Percentiles rank a stretch among this genome's conserved stretches.
These are phyloP conservation scores for Heritiera littoralis DNA, from an alignment of 345 rosid genomes.

Conservation along the genomic window DNA sequence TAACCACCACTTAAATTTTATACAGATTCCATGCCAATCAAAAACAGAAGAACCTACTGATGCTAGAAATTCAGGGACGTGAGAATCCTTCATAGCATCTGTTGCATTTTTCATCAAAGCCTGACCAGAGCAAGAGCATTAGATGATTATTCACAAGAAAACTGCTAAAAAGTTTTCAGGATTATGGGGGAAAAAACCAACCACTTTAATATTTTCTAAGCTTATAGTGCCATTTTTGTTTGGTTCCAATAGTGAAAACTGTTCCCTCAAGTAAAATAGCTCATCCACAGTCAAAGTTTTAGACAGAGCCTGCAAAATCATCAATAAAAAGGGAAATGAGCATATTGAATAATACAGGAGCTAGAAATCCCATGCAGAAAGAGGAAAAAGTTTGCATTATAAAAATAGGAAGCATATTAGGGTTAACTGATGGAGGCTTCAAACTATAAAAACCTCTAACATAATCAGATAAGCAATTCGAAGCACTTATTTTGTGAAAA, in stretches of 20 bases:
- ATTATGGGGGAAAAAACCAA: slow-evolving; percentile 31
- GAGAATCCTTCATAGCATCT: slow-evolving; percentile 93
- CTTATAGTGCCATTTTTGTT: slow-evolving; percentile 74
- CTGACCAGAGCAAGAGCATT: slow-evolving; percentile 40
- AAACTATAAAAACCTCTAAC: background rate
- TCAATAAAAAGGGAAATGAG: slow-evolving; percentile 1
- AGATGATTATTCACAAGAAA: slow-evolving; percentile 20
- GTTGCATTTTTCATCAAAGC: slow-evolving; percentile 84
- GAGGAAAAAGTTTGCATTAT: background rate
- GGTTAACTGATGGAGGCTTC: background rate
- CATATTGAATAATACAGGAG: background rate
- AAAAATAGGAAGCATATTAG: background rate
- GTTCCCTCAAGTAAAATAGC: slow-evolving; percentile 79
- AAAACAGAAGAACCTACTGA: slow-evolving; percentile 47
- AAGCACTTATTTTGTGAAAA: too few relatives aligned
- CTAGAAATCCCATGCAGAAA: background rate
- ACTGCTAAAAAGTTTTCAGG: slow-evolving; percentile 9
- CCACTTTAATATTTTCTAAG: slow-evolving; percentile 72
- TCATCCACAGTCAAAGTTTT: slow-evolving; percentile 85
- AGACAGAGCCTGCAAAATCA: slow-evolving; percentile 70
- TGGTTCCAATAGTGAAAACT: slow-evolving; percentile 82
- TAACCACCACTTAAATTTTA: background rate
- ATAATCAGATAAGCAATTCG: background rate
- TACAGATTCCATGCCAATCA: background rate
- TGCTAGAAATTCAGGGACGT: slow-evolving; percentile 80